Percentiles rank a stretch among this genome's conserved stretches.
These are phyloP conservation scores for Colletotrichum sp. DNA, from an alignment of 2,329 filamentous ascomycete species.

Conservation along the genomic window DNA sequence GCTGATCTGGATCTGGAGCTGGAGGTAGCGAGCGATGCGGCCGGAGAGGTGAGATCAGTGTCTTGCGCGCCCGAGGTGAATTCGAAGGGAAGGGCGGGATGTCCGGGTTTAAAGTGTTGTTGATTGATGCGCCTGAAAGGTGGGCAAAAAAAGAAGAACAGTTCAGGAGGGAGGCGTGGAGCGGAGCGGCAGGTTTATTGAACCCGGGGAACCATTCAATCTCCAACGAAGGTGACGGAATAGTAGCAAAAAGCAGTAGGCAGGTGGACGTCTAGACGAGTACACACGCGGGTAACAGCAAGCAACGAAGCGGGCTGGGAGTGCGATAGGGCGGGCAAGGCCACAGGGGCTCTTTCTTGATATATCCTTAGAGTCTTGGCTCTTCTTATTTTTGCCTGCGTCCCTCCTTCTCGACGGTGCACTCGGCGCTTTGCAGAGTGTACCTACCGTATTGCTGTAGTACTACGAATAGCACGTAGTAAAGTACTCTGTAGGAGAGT, in stretches of 20 bases:
- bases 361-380: slow-evolving; percentile 16
- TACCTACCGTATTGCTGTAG: not conserved
- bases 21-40: not conserved
- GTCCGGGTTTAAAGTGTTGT: not conserved
- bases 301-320: not conserved
- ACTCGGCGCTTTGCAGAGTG: not conserved
- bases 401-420: not conserved
- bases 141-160: not conserved
- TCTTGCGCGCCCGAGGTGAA: not conserved
- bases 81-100: not conserved
- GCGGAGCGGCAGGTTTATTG: slow-evolving; percentile 5
- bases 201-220: slow-evolving; percentile 7
- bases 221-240: slow-evolving; percentile 7
- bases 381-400: not conserved
- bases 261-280: not conserved
- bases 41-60: not conserved
- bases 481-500: not conserved
- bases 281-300: not conserved
- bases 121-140: not conserved
- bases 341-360: slow-evolving; percentile 19
- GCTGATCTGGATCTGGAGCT: not conserved
- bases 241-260: not conserved
- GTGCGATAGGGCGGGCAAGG: not conserved
- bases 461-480: not conserved
- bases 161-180: not conserved